phyloP scores from a whole-genome alignment of 306 rosid species.

The Amphicarpaea edgeworthii region DNA sequence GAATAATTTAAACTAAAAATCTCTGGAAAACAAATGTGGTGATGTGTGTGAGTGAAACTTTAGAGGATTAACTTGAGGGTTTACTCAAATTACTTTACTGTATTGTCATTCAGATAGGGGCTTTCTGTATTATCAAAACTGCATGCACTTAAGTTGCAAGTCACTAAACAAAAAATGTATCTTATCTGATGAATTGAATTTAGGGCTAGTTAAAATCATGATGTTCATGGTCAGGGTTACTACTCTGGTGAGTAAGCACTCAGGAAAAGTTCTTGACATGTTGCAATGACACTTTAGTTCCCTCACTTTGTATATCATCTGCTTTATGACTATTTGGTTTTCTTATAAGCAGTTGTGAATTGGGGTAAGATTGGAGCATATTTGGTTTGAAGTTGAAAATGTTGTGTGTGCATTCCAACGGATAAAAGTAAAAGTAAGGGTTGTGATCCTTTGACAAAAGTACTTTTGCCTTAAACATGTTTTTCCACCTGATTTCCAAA shows the following conservation, averaged over 20 bases:
- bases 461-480: too few species aligned
- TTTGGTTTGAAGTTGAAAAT: too few species aligned
- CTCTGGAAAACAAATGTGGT: not conserved
- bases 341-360: not conserved
- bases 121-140: not conserved
- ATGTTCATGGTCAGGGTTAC: not conserved
- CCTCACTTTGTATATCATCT: not conserved
- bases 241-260: not conserved
- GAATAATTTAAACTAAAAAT: not conserved
- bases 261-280: not conserved
- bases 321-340: not conserved
- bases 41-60: not conserved
- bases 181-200: constrained; percentile 5
- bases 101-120: not conserved
- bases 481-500: too few species aligned
- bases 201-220: constrained; percentile 5
- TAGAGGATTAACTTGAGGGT: not conserved
- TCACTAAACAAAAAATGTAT: not conserved
- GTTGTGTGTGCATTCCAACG: too few species aligned
- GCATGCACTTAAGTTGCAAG: not conserved
- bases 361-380: constrained; percentile 25
- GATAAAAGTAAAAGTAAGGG: too few species aligned
- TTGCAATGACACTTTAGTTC: constrained; percentile 1
- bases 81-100: not conserved
- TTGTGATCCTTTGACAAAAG: too few species aligned